Conservation (phyloP, 305 asterid genomes). For the Fraxinus dipetala region DNA sequence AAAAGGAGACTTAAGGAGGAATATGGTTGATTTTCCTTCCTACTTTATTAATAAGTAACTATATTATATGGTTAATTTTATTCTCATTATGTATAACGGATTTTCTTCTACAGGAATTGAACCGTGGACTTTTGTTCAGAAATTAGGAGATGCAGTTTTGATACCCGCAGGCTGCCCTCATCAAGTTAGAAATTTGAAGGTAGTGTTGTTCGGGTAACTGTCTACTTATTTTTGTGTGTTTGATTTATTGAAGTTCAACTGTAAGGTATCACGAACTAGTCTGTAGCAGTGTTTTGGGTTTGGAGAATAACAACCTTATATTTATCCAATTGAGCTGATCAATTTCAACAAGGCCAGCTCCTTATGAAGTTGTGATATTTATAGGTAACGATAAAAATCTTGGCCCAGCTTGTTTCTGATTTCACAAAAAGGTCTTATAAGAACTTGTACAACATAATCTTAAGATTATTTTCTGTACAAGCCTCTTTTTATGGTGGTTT, state of each 20-base stretch:
- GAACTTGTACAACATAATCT: neutral
- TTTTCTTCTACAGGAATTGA: conserved; percentile 43
- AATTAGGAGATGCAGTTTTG: conserved; percentile 61
- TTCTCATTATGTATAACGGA: neutral
- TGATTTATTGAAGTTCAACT: neutral
- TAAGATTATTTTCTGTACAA: neutral
- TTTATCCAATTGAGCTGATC: neutral
- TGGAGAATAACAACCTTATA: neutral
- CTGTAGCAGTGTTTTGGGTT: neutral
- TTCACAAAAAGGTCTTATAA: neutral
- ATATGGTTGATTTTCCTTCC: conserved; percentile 41
- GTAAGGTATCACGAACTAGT: too few relatives aligned
- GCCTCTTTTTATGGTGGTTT: neutral
- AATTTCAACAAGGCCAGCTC: neutral
- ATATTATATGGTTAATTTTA: conserved; percentile 5
- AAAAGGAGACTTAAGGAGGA: conserved; percentile 59
- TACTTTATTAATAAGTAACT: neutral
- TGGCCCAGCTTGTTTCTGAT: neutral
- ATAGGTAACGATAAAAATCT: neutral
- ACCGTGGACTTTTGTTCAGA: conserved; percentile 68
- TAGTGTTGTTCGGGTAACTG: conserved; percentile 10
- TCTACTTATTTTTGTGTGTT: neutral
- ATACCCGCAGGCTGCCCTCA: conserved; percentile 72
- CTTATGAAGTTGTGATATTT: neutral
- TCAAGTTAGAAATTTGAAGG: conserved; percentile 70